Base-by-base conservation (phyloP, 2,329 filamentous ascomycete genomes). In the Blastomyces gilchristii region DNA sequence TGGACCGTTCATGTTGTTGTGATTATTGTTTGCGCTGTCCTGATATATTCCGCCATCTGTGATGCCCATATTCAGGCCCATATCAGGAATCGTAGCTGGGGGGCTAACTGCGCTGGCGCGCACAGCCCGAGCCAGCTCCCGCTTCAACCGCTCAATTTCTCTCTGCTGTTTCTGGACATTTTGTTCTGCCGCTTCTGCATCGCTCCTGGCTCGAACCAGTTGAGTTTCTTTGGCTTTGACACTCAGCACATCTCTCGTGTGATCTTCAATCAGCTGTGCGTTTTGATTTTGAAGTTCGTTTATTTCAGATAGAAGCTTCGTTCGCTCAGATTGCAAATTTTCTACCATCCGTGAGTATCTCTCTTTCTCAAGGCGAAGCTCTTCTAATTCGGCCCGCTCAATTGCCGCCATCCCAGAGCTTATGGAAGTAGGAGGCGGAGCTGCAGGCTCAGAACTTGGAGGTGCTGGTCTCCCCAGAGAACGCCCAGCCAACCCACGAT, bases 201-300 rank as follows among this genome's bases (percentile, higher is more conserved):
- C 94, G 67, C 89, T 91, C 62, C 92, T 84, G 12, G 94, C 92
- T 54, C 94, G 87, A 11, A 97, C 93, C 5, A 99, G 83, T 71
- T 99, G 94, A 2, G 94, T 97, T 75, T 99, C 94, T 76, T 99
- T 99, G 16, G 94, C 94, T 75, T 97, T 97, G 78, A 99, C 95
- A 69, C 91, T 94, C 52, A 99, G 81, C 0, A 97, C 91, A 70
- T 99, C 93, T 58, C 93, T 84, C 0, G 94, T 99, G 74, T 97
- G 93, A 70, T 97, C 93, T 76, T 99, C 94, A 65, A 99, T 99
- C 43, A 99, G 81, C 66, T 94, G 89, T 31, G 94, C 94, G 71
- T 99, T 99, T 73, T 97, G 91, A 70, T 96, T 95, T 77, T 97
- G 95, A 39, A 99, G 83, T 76, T 97, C 94, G 68, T 93, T 88